Conservation (phyloP, 2,329 filamentous ascomycete species). For the Colletotrichum aenigma region DNA sequence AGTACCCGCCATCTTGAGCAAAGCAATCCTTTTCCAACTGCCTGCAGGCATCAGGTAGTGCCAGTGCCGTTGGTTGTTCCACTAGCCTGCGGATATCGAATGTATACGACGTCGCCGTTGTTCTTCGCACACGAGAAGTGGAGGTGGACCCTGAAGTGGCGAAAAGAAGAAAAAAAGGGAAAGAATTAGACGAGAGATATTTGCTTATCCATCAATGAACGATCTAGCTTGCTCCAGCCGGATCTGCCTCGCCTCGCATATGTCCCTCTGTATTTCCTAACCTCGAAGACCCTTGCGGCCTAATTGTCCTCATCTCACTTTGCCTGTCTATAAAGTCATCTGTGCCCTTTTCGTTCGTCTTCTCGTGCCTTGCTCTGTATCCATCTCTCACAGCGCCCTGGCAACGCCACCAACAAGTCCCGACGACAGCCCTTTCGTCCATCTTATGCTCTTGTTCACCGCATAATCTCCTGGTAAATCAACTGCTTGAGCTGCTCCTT, state of each 20-base stretch:
- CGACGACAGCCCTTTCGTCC: not conserved
- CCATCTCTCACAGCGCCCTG: not conserved
- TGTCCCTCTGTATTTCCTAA: conserved; percentile 7
- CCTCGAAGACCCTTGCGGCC: not conserved
- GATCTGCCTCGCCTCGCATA: not conserved
- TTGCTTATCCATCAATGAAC: conserved; percentile 3
- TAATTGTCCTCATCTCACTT: not conserved
- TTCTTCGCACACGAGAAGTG: not conserved
- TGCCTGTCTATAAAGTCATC: not conserved
- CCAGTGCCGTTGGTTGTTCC: not conserved
- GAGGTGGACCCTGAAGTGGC: not conserved
- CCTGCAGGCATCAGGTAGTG: not conserved
- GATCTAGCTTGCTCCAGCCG: not conserved
- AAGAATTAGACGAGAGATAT: not conserved
- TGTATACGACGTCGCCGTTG: not conserved
- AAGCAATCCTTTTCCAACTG: not conserved
- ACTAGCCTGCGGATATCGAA: not conserved
- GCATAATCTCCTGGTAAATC: conserved; percentile 97
- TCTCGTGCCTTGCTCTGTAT: not conserved
- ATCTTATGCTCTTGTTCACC: conserved; percentile 35
- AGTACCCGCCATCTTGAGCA: not conserved
- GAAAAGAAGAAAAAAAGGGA: not conserved
- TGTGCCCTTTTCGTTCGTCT: not conserved
- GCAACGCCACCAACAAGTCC: not conserved
- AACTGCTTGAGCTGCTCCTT: conserved; percentile 98